Evolutionary conservation across 2,329 filamentous ascomycete species (phyloP), one percentile per base, ranked within the genome.

Genomic region (Aspergillus transmontanensis): DNA sequence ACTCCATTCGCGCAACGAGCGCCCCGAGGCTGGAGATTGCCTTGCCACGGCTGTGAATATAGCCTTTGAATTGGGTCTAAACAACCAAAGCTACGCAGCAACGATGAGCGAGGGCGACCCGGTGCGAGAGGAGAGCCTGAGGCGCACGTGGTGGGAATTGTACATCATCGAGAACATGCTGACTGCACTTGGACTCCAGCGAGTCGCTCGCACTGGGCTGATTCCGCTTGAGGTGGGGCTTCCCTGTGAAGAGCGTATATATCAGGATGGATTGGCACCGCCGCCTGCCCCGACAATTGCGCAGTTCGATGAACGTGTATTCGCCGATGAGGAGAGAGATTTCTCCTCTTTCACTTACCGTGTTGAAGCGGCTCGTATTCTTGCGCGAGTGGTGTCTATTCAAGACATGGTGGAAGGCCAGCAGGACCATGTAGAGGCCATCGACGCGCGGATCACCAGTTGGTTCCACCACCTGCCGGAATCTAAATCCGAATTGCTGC

Each of bases 341-440:
- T 96, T 94, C 75, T 95, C 93, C 0, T 96, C 93, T 0, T 95
- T 91, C 74, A 85, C 91, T 3, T 96, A 96, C 75, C 89, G 92
- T 7, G 90, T 97, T 58, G 90, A 94, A 58, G 91, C 92, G 0
- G 87, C 90, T 16, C 87, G 91, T 1, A 93, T 94, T 65, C 81
- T 97, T 0, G 91, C 90, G 14, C 87, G 89, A 62, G 90, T 96
- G 62, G 88, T 97, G 55, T 70, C 75, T 41, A 72, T 80, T 54
- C 73, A 77, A 64, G 67, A 76, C 16, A 73, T 76, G 61, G 68
- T 70, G 28, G 77, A 80, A 58, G 75, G 76, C 30, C 77, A 82
- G 48, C 75, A 84, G 58, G 83, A 88, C 39, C 83, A 86, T 32
- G 84, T 89, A 10, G 86, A 89, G 70, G 83, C 85, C 36, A 84